Base-by-base conservation (phyloP, 208 protist species). In the Wallacemonas sp. region DNA sequence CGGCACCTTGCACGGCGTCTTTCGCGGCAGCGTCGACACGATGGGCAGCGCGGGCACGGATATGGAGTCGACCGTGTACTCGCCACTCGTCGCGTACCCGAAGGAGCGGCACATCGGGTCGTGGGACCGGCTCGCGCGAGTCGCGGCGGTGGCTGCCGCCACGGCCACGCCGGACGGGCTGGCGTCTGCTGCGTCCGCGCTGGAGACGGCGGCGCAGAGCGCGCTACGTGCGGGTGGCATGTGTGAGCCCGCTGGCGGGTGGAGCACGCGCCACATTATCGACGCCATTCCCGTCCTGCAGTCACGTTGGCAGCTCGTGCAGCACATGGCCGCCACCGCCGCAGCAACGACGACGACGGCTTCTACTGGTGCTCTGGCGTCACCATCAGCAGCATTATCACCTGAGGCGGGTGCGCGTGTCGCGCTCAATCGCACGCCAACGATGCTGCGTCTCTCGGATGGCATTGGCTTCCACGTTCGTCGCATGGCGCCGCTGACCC, bases 401-500 rank as follows among this genome's bases (percentile, higher is more conserved):
- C 19, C 30, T 33, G 14, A 26, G 8, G 3, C 57, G 32, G 5
- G 14, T 16, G 33, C 30, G 44, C 1, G 41, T 23, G 43, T 23
- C 43, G 12, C 29, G 2, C 52, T 36, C 19, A 46, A 46, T 23
- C 34, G 43, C 32, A 2, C 54, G 11, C n/a, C n/a, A 33, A 71
- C 67, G 36, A 58, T 73, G 16, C 65, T 89, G 21, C 75, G 78
- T 34, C 68, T 92, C 34, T 92, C 83, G 5, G 74, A 86, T 49
- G 74, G 68, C 1, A 69, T 84, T 39, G 73, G 56, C 26, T 84
- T 91, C 60, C 79, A 84, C 54, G 81, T 88, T 19, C 71, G 81
- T 11, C 73, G 76, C 61, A 83, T 91, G 76, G 68, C 81, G 0
- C 83, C 83, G 0, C 77, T 73, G 56, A 63, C 74, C 55, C 64